Evolutionary conservation across 352 stramenopile species (phyloP).

Genomic region (Globisporangium ultimum): DNA sequence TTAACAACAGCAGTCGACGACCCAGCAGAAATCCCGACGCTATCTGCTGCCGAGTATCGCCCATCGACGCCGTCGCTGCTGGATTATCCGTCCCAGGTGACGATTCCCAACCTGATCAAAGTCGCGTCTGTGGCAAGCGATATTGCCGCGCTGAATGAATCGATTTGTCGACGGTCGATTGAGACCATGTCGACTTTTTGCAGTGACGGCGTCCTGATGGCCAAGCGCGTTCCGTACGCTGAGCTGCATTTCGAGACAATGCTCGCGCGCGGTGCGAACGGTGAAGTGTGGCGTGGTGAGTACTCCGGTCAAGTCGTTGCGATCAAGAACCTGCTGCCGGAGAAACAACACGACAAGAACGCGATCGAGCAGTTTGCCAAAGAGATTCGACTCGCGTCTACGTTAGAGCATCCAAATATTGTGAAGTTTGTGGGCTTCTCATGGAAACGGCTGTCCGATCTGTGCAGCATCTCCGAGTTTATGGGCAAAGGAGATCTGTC

Average conservation of each 20-base stretch:
- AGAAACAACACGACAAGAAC: slow-evolving; percentile 18
- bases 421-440: slow-evolving; percentile 29
- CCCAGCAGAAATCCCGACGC: slow-evolving; percentile 2
- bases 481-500: slow-evolving; percentile 31
- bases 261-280: slow-evolving; percentile 21
- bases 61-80: slow-evolving; percentile 4
- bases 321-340: slow-evolving; percentile 27
- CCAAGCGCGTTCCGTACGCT: slow-evolving; percentile 20
- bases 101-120: neutral
- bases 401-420: slow-evolving; percentile 14
- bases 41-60: slow-evolving; percentile 2
- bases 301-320: slow-evolving; percentile 20
- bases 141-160: slow-evolving; percentile 15
- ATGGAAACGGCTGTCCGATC: slow-evolving; percentile 25
- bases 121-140: neutral
- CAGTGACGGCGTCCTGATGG: slow-evolving; percentile 15
- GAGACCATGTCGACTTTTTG: slow-evolving; percentile 14
- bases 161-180: slow-evolving; percentile 11
- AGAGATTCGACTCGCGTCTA: slow-evolving; percentile 28
- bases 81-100: slow-evolving; percentile 1
- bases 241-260: slow-evolving; percentile 14
- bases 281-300: slow-evolving; percentile 29
- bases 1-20: slow-evolving; percentile 1
- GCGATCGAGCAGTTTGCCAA: slow-evolving; percentile 27
- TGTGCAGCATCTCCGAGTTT: slow-evolving; percentile 32